Base-by-base conservation (phyloP, 257 asterid genomes). In the Nicotiana attenuata region DNA sequence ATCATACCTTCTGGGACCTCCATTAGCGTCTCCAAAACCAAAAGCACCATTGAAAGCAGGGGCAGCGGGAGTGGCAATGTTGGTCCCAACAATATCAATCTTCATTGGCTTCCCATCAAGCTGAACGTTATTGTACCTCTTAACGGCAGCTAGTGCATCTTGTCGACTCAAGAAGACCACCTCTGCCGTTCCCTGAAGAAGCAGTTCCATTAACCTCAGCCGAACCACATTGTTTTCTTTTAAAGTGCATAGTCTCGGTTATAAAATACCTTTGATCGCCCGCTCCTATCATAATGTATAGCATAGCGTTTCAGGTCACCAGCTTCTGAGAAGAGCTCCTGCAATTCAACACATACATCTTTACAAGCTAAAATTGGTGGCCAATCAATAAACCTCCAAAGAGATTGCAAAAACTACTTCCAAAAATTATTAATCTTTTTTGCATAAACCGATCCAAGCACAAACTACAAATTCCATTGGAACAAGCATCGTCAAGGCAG, bases 291-390 rank as follows among this genome's bases (percentile, higher is more conserved):
- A 84, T 94, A 96, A 87, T 96, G 98, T 82, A 96, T 78, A 0
- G 80, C 81, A 82, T 79, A 90, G 35, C 96, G 87, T 86, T 96
- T 96, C 86, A 96, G 81, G 86, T 94, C 97, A 31, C 99, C 99
- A 69, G 92, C 94, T 87, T 96, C 99, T 0, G 96, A 83, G 80
- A 96, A 94, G 65, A 96, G 94, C 87, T 96, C 99, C 99, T 96
- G 89, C 67, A 89, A 15, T 10, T 77, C 6, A 63, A 8, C 60
- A 65, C 66, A 22, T 31, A 41, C 13, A 41, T 41, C 50, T 41
- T 41, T 41, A 41, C 13, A 41, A 9, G 3, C 13, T 28, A 60
- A 47, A 35, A 66, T 15, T 69, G 10, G 67, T 31, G 52, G 20
- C 41, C 45, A 52, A 65, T 38, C 28, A 79, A 61, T 41, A 63